Conservation (phyloP, 139 green algal species). For the Coelastrella sp. region DNA sequence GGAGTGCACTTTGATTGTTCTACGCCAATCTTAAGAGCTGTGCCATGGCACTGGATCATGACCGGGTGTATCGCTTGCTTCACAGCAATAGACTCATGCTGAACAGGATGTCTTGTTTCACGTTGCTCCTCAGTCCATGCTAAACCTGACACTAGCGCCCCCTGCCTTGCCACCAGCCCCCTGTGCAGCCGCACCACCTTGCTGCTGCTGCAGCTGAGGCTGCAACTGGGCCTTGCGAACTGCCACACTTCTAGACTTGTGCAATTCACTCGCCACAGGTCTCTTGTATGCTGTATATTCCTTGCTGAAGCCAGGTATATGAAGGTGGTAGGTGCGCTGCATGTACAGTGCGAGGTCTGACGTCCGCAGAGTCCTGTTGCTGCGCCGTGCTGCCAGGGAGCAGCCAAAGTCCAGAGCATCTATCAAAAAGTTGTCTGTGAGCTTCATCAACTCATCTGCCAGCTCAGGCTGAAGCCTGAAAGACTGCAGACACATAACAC, state of each 20-base stretch:
- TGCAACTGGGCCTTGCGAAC: slow-evolving; percentile 55
- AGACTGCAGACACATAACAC: neutral
- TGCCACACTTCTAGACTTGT: slow-evolving; percentile 53
- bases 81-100: neutral
- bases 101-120: too few species aligned
- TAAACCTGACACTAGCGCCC: neutral
- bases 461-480: slow-evolving; percentile 44
- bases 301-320: slow-evolving; percentile 62
- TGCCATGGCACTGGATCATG: too few species aligned
- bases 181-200: neutral
- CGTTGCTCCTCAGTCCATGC: neutral
- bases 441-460: neutral
- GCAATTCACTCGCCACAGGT: slow-evolving; percentile 51
- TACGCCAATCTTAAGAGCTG: too few species aligned
- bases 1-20: too few species aligned
- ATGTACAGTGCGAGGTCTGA: slow-evolving; percentile 46
- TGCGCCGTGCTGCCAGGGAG: neutral
- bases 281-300: slow-evolving; percentile 60
- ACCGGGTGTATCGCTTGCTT: too few species aligned
- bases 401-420: slow-evolving; percentile 34
- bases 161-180: slow-evolving; percentile 6
- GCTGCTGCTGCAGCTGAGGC: slow-evolving; percentile 31
- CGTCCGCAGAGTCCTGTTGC: slow-evolving; percentile 1
- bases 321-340: slow-evolving; percentile 52
- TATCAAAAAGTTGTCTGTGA: slow-evolving; percentile 37